Base-by-base conservation (phyloP, 2,329 filamentous ascomycete species). In the Coniochaeta sp. region DNA sequence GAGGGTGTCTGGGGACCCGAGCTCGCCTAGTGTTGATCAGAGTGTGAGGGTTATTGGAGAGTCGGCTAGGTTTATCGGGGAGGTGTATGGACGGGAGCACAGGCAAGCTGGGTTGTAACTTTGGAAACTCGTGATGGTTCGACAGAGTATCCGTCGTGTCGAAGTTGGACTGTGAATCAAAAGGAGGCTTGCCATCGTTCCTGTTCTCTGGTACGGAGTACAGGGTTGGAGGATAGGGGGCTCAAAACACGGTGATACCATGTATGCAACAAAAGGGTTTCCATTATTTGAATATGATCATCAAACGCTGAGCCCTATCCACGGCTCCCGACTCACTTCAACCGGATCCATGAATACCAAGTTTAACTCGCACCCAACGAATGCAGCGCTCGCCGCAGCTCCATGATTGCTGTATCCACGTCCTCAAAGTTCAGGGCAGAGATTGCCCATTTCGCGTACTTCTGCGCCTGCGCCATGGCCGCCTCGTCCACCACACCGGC, bases 371-470 rank as follows among this genome's bases (percentile, higher is more conserved):
- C 86, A 2, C 89, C 89, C 48, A 96, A 70, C 16, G 76, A 71
- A 52, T 79, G 74, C 56, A 99, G 70, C 3, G 94, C 94, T 53
- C 81, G 83, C 50, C 82, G 81, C 55, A 99, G 67, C 64, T 99
- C 91, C 62, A 85, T 85, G 4, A 97, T 85, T 0, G 94, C 94
- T 0, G 94, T 99, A 1, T 85, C 77, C 1, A 95, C 87, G 65
- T 99, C 94, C 60, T 99, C 94, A 68, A 99, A 99, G 61, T 96
- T 96, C 47, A 99, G 72, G 0, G 94, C 94, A 10, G 91, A 96
- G 38, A 97, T 95, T 0, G 94, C 94, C 89, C 90, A 99, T 62
- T 90, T 91, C 2, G 92, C 91, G 71, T 97, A 94, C 66, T 97
- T 99, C 67, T 96, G 91, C 4, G 94, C 92, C 60, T 85, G 80